Evolutionary conservation across 1,139 yeast genomes (phyloP).

Genomic region (Blastobotrys buckinghamii): DNA sequence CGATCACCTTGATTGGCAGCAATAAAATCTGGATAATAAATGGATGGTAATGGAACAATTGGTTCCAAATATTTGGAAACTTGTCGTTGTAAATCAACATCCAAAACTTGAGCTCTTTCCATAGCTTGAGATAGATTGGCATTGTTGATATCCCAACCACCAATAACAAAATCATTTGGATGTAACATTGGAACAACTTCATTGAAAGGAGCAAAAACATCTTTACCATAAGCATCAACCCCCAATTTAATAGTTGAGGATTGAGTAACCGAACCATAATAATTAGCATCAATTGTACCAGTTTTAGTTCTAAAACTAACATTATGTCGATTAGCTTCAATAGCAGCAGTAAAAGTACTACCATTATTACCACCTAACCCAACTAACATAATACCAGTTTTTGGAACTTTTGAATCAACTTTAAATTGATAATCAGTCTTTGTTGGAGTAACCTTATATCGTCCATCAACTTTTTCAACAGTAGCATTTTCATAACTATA

Average conservation of each 20-base stretch:
- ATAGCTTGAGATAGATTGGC: constrained; percentile 69
- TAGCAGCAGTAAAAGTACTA: constrained; percentile 80
- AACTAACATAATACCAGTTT: constrained; percentile 82
- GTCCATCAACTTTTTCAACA: constrained; percentile 52
- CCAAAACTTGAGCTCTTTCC: constrained; percentile 83
- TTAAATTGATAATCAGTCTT: constrained; percentile 75
- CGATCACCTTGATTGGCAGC: constrained; percentile 92
- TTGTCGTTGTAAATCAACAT: constrained; percentile 75
- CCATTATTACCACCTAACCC: constrained; percentile 98
- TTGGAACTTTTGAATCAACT: constrained; percentile 76
- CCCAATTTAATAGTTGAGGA: constrained; percentile 88
- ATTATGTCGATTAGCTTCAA: constrained; percentile 78
- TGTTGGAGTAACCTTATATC: constrained; percentile 65
- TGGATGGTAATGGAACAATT: constrained; percentile 70
- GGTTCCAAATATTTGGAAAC: constrained; percentile 60
- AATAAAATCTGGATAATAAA: constrained; percentile 94
- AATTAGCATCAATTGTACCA: constrained; percentile 75
- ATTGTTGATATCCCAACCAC: constrained; percentile 92
- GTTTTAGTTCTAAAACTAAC: constrained; percentile 77
- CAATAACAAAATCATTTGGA: constrained; percentile 85
- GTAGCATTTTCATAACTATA: constrained; percentile 66
- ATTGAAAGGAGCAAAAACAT: constrained; percentile 89
- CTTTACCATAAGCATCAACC: constrained; percentile 73
- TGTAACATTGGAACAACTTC: constrained; percentile 79
- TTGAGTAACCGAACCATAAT: constrained; percentile 95